These are phyloP conservation scores for Globisporangium parvum DNA, from an alignment of 352 stramenopile species.

Conservation along the genomic window DNA sequence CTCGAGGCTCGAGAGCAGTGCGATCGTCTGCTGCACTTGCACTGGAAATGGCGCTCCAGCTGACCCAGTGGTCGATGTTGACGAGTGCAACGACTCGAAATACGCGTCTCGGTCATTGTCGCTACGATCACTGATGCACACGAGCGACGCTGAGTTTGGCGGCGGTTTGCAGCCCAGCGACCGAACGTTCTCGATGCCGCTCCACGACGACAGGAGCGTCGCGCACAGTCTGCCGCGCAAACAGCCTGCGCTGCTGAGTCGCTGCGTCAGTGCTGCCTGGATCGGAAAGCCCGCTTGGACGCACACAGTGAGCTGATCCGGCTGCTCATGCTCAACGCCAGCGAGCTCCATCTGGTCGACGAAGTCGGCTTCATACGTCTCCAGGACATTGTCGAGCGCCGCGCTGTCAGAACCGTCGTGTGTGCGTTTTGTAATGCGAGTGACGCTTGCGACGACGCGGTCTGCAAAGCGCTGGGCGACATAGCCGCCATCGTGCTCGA, in stretches of 20 bases:
- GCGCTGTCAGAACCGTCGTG: not conserved
- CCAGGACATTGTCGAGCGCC: conserved; percentile 10
- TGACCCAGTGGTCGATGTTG: not conserved
- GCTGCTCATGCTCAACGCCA: conserved; percentile 3
- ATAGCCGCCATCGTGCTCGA: conserved; percentile 15
- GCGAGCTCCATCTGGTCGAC: conserved; percentile 9
- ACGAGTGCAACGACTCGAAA: not conserved
- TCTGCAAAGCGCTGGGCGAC: conserved; percentile 2
- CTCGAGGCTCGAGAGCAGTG: conserved; percentile 8
- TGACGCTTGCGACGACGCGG: not conserved
- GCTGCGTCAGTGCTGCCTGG: not conserved
- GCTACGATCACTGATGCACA: conserved; percentile 5
- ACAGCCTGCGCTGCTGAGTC: not conserved
- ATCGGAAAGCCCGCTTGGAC: conserved; percentile 9
- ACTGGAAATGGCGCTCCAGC: not conserved
- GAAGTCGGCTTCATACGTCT: conserved; percentile 13
- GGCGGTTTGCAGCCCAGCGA: conserved; percentile 9
- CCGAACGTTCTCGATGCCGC: conserved; percentile 14
- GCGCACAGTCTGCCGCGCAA: not conserved
- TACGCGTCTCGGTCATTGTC: not conserved
- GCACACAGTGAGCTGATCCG: conserved; percentile 5
- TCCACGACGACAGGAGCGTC: conserved; percentile 13
- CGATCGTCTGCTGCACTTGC: conserved; percentile 4
- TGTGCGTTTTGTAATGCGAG: conserved; percentile 1
- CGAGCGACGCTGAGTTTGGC: conserved; percentile 6